A percentile compares a stretch with the other conserved stretches of the same genome.
Evolutionary conservation across 306 rosid species (phyloP).

Genomic region (Lathyrus sativus): DNA sequence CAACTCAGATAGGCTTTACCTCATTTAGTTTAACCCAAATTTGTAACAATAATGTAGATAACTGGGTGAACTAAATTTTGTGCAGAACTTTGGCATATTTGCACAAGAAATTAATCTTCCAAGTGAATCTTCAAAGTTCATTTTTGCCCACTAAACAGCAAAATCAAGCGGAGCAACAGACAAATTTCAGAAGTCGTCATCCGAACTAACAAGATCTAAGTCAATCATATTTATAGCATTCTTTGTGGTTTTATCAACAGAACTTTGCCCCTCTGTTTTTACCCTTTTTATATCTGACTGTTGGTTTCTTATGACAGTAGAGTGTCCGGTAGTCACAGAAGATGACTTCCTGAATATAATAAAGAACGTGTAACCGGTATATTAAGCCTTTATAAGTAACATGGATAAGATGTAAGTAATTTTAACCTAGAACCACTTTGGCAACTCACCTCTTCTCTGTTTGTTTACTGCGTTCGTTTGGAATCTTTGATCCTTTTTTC

Average conservation of each 20-base stretch:
- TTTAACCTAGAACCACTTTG: slow-evolving; percentile 17
- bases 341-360: slow-evolving; percentile 66
- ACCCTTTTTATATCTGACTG: slow-evolving; percentile 55
- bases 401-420: slow-evolving; percentile 17
- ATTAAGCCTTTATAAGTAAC: slow-evolving; percentile 20
- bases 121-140: slow-evolving; percentile 10
- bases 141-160: background rate
- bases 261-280: slow-evolving; percentile 46
- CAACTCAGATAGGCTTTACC: background rate
- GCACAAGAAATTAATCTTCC: slow-evolving; percentile 18
- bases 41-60: background rate
- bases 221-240: slow-evolving; percentile 69
- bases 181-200: slow-evolving; percentile 60
- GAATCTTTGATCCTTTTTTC: slow-evolving; percentile 43
- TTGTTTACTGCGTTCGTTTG: slow-evolving; percentile 42
- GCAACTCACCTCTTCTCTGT: slow-evolving; percentile 62
- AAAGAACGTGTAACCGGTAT: slow-evolving; percentile 16
- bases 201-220: slow-evolving; percentile 73
- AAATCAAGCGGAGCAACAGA: slow-evolving; percentile 14
- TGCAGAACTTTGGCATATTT: background rate
- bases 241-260: slow-evolving; percentile 45
- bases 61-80: background rate
- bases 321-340: slow-evolving; percentile 40
- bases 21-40: background rate
- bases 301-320: slow-evolving; percentile 42